Evolutionary conservation across 2,329 filamentous ascomycete genomes (phyloP).

Genomic region (Microthyrium microscopicum): DNA sequence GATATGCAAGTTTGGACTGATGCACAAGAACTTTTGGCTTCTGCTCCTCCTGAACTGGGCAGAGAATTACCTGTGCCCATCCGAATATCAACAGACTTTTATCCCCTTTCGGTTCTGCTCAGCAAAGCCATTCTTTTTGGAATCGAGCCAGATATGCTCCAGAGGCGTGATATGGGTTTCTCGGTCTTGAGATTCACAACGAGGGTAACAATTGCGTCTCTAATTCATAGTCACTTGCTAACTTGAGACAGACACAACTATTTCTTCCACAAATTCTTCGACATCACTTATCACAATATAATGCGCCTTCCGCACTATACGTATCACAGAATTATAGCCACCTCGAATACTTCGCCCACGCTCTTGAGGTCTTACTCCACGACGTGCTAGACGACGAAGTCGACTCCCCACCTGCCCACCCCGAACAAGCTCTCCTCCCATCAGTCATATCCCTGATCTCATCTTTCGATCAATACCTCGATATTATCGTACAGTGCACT

Average conservation of each 20-base stretch:
- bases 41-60: slow-evolving; percentile 45
- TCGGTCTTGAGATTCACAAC: slow-evolving; percentile 79
- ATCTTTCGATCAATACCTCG: slow-evolving; percentile 60
- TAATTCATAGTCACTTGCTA: slow-evolving; percentile 1
- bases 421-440: slow-evolving; percentile 28
- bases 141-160: slow-evolving; percentile 83
- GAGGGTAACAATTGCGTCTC: slow-evolving; percentile 41
- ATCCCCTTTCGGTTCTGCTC: slow-evolving; percentile 75
- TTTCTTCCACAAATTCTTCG: slow-evolving; percentile 80
- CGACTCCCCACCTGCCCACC: slow-evolving; percentile 38
- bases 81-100: slow-evolving; percentile 79
- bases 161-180: slow-evolving; percentile 80
- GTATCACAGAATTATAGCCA: slow-evolving; percentile 74
- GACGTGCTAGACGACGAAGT: slow-evolving; percentile 91
- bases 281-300: slow-evolving; percentile 58
- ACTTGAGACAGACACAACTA: slow-evolving; percentile 60
- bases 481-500: slow-evolving; percentile 92
- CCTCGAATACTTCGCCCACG: slow-evolving; percentile 83
- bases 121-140: slow-evolving; percentile 81
- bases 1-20: slow-evolving; percentile 81
- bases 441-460: slow-evolving; percentile 36
- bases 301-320: slow-evolving; percentile 63
- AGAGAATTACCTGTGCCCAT: slow-evolving; percentile 60
- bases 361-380: slow-evolving; percentile 79
- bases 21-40: slow-evolving; percentile 64